Percentiles rank a stretch among this genome's conserved stretches.
Conservation (phyloP, 2,329 filamentous ascomycete species). For the Ophiostoma fasciatum region DNA sequence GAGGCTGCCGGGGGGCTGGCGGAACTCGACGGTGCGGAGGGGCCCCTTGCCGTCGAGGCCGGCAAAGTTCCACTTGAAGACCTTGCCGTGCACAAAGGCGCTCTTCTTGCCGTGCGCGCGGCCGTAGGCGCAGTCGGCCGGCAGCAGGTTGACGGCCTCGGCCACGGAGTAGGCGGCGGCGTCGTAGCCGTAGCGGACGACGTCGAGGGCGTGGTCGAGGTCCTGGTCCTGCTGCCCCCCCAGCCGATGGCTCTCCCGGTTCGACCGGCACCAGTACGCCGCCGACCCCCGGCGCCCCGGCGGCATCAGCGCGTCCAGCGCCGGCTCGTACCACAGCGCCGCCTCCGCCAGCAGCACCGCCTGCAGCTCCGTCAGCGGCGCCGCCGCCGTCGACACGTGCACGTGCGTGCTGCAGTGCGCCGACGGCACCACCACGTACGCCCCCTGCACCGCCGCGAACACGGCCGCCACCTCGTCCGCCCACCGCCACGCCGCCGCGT, state of each 20-base stretch:
- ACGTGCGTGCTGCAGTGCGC: constrained; percentile 23
- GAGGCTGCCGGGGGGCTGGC: constrained; percentile 21
- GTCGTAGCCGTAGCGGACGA: constrained; percentile 14
- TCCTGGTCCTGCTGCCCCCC: constrained; percentile 8
- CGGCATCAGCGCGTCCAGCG: constrained; percentile 20
- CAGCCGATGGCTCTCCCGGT: constrained; percentile 17
- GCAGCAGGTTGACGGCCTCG: constrained; percentile 20
- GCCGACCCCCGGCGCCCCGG: constrained; percentile 12
- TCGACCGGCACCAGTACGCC: constrained; percentile 23
- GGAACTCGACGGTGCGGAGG: constrained; percentile 22
- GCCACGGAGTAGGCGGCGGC: constrained; percentile 1
- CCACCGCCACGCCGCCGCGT: constrained; percentile 17
- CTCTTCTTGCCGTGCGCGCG: constrained; percentile 16
- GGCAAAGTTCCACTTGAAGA: constrained; percentile 26
- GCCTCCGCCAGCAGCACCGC: constrained; percentile 17
- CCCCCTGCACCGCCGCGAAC: constrained; percentile 16
- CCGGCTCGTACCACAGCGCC: constrained; percentile 20
- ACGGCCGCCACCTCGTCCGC: constrained; percentile 17
- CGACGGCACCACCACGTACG: constrained; percentile 15
- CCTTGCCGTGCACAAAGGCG: constrained; percentile 23
- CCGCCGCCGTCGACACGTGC: constrained; percentile 18
- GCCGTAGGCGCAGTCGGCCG: constrained; percentile 18
- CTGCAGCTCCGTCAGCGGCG: constrained; percentile 15
- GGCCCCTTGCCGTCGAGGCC: constrained; percentile 4
- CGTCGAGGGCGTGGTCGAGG: constrained; percentile 11